Base-by-base conservation (phyloP, 1,139 yeast genomes). In the Yamadazyma diospyri region DNA sequence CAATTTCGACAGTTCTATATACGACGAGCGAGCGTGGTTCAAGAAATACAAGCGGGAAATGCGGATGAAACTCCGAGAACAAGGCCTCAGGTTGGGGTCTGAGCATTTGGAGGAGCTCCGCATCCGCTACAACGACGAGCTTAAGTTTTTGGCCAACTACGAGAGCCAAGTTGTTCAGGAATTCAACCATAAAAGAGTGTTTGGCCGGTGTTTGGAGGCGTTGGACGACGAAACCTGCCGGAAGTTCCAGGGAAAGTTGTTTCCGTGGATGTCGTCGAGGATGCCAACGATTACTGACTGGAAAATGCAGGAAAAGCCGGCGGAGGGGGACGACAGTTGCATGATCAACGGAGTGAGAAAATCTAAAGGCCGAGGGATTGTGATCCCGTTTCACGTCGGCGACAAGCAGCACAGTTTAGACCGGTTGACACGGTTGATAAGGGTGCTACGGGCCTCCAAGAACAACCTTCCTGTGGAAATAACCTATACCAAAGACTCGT, bases 391-490 rank as follows among this genome's bases (percentile, higher is more conserved):
- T 2, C 33, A 49, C 8, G 54, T 54, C 1, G 12, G 16, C 2
- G 20, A 32, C 3, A 35, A 36, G 19, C 27, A 40, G 3, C 30
- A 34, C 15, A 58, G 50, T 32, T 18, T 58, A 4, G 42, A 46
- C 4, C 43, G 52, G 25, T 41, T 59, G 6, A 38, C 33, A 12
- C 41, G 60, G 4, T 36, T 62, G 10, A 46, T 64, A 6, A 44
- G 46, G 5, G 58, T 57, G 2, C 47, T 64, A 14, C 43, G 67
- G 14, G 53, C 48, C 1, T 39, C 54, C 17, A 51, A 52, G 14
- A 64, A 59, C 37, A 36, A 33, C 5, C 43, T 59, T 7, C 70
- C 69, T 0, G 50, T 64, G 16, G 53, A 64, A 47, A 46, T 64
- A 12, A 41, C 48, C 3, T 51, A 48, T 30, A 30, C 39, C 35